Percentiles rank a stretch among this genome's conserved stretches.
These are phyloP conservation scores for Mentha longifolia DNA, from an alignment of 257 asterid species.

Conservation along the genomic window DNA sequence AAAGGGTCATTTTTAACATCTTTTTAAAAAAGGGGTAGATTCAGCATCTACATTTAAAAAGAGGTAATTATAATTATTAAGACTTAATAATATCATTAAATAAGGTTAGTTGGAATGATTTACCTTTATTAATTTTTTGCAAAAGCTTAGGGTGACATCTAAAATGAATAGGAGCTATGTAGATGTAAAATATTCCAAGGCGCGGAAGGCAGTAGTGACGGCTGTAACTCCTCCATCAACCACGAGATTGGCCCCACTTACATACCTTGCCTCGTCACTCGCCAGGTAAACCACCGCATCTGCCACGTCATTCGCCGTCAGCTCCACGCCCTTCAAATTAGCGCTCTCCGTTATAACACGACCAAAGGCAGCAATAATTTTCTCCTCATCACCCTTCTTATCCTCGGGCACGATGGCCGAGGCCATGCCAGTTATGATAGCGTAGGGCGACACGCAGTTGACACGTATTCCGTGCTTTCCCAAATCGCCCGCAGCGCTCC, in stretches of 20 bases:
- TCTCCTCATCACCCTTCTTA: too few species aligned
- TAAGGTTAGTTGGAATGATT: too few species aligned
- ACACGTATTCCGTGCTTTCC: slow-evolving; percentile 73
- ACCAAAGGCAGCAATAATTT: too few species aligned
- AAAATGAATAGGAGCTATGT: too few species aligned
- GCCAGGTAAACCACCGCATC: slow-evolving; percentile 71
- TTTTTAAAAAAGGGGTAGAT: too few species aligned
- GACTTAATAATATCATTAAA: too few species aligned
- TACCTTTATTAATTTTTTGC: too few species aligned
- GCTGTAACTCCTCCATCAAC: slow-evolving; percentile 77
- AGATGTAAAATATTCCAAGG: too few species aligned
- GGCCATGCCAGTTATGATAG: slow-evolving; percentile 44
- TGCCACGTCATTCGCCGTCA: slow-evolving; percentile 60
- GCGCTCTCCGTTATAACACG: slow-evolving; percentile 38
- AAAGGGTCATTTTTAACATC: too few species aligned
- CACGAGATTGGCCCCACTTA: slow-evolving; percentile 72
- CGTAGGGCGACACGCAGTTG: slow-evolving; percentile 77
- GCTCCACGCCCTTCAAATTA: slow-evolving; percentile 69
- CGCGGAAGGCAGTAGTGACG: slow-evolving; percentile 44
- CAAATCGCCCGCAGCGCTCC: slow-evolving; percentile 44
- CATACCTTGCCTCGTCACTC: slow-evolving; percentile 72
- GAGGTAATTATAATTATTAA: too few species aligned
- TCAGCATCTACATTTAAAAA: too few species aligned
- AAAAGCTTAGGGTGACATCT: too few species aligned
- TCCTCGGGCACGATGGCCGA: slow-evolving; percentile 30